phyloP scores from a whole-genome alignment of 768 basidiomycete genomes.

The Trametes punicea region DNA sequence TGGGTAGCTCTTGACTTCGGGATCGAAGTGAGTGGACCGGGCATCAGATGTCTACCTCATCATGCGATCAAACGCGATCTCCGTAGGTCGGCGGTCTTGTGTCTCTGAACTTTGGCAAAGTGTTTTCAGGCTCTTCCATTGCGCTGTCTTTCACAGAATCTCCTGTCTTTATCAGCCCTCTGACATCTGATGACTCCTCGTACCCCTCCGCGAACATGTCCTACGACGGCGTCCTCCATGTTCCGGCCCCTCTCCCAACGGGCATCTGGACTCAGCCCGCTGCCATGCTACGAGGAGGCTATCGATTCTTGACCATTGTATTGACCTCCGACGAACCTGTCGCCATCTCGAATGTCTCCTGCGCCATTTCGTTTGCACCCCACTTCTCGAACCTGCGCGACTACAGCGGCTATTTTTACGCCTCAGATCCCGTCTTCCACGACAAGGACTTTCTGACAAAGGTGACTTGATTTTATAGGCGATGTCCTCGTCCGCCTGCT shows the following conservation, averaged over 20 bases:
- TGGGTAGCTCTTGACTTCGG: conserved; percentile 58
- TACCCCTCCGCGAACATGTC: conserved; percentile 37
- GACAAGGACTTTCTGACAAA: conserved; percentile 52
- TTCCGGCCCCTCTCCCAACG: conserved; percentile 35
- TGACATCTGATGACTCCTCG: conserved; percentile 47
- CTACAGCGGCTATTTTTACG: conserved; percentile 53
- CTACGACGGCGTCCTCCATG: conserved; percentile 42
- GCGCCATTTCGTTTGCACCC: conserved; percentile 52
- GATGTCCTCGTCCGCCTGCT: no score
- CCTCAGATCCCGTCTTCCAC: conserved; percentile 41
- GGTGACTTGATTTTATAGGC: conserved; percentile 17
- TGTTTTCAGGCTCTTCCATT: conserved; percentile 34
- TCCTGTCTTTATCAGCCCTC: conserved; percentile 49
- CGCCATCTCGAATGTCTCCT: conserved; percentile 47
- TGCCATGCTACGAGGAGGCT: conserved; percentile 46
- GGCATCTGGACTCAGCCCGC: conserved; percentile 51
- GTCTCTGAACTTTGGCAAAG: conserved; percentile 41
- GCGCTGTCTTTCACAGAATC: conserved; percentile 60
- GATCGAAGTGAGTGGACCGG: conserved; percentile 38
- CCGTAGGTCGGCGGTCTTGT: conserved; percentile 53
- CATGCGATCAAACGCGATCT: no score
- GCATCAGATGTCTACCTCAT: background rate
- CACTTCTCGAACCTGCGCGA: conserved; percentile 45
- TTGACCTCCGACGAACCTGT: conserved; percentile 34
- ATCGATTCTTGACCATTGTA: conserved; percentile 50